Evolutionary conservation across 2,329 filamentous ascomycete genomes (phyloP).

Genomic region (Chrysoporthe austroafricana): DNA sequence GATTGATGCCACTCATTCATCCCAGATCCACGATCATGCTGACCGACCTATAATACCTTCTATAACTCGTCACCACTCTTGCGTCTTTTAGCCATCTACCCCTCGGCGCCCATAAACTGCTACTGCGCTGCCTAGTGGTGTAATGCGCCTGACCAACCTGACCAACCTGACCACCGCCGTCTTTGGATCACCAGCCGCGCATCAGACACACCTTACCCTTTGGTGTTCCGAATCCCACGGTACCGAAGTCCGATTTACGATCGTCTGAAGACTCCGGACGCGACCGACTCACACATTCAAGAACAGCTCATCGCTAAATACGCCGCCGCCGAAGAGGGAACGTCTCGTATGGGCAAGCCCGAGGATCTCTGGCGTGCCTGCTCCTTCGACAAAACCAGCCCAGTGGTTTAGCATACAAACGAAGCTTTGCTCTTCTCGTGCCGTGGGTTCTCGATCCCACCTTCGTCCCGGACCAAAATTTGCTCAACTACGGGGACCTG

Average conservation of each 20-base stretch:
- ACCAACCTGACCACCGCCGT: conserved; percentile 2
- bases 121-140: conserved; percentile 2
- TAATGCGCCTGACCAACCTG: conserved; percentile 9
- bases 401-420: background rate
- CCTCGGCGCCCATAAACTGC: background rate
- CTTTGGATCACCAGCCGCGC: background rate
- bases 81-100: conserved; percentile 10
- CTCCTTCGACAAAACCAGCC: background rate
- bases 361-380: background rate
- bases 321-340: background rate
- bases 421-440: conserved; percentile 6
- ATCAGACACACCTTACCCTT: background rate
- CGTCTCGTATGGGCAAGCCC: background rate
- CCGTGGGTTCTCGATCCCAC: conserved; percentile 5
- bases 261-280: background rate
- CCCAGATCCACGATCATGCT: conserved; percentile 24
- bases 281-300: background rate
- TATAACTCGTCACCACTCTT: conserved; percentile 16
- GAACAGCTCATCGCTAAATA: background rate
- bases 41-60: conserved; percentile 24
- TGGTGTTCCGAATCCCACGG: background rate
- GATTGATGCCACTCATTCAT: conserved; percentile 25
- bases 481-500: background rate
- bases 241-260: background rate
- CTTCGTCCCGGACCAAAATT: background rate